These are phyloP conservation scores for Trametes versicolor DNA, from an alignment of 1,284 basidiomycete genomes.

Conservation along the genomic window DNA sequence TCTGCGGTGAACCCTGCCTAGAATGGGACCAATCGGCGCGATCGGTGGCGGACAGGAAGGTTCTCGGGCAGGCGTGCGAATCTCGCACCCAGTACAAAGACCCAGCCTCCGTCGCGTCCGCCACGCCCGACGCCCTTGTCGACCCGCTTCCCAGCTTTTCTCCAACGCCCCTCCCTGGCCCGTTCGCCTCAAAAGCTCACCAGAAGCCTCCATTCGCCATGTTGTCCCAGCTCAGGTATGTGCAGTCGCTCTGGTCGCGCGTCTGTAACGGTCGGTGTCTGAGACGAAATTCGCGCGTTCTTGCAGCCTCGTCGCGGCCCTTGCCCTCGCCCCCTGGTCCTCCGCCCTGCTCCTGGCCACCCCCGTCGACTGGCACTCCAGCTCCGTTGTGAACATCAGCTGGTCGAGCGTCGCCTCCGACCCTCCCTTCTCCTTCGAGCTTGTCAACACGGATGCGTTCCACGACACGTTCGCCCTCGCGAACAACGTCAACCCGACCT, in stretches of 20 bases:
- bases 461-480: conserved; percentile 64
- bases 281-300: not conserved
- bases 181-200: conserved; percentile 27
- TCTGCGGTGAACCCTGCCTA: conserved; percentile 5
- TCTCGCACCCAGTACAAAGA: conserved; percentile 17
- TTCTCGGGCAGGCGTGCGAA: conserved; percentile 32
- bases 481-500: conserved; percentile 60
- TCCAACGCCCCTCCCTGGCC: conserved; percentile 18
- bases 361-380: conserved; percentile 48
- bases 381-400: conserved; percentile 51
- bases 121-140: conserved; percentile 25
- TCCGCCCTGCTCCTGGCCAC: conserved; percentile 56
- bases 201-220: conserved; percentile 42
- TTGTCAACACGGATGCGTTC: conserved; percentile 60
- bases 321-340: conserved; percentile 55
- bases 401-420: conserved; percentile 59
- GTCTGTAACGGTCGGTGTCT: not conserved
- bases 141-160: conserved; percentile 14
- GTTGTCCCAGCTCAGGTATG: conserved; percentile 49
- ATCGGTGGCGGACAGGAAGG: conserved; percentile 18
- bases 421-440: conserved; percentile 52
- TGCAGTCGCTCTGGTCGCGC: not conserved
- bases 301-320: conserved; percentile 53
- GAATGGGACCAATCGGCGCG: conserved; percentile 13
- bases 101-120: not conserved